Evolutionary conservation across 345 rosid species (phyloP), one percentile per base, ranked within the genome.

Genomic region (Eucalyptus marginata): DNA sequence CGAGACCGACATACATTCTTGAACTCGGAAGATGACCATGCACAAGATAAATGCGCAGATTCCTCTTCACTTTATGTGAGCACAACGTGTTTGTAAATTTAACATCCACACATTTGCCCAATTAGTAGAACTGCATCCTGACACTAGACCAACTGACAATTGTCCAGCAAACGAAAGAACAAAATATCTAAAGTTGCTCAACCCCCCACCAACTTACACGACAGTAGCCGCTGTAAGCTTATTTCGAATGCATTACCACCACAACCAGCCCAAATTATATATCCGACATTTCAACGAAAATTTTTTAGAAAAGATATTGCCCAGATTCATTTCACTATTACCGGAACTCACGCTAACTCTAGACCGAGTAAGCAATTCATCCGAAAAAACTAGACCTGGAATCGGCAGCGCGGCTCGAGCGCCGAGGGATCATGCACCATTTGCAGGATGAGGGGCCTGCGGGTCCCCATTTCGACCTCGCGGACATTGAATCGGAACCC

Each of bases 401-500:
- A 97, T 50, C 96, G 94, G 88, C 99, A 98, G 14, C 98, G 96
- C 31, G 98, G 99, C 49, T 97, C 99, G 27, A 93, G 93, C 13
- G 98, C 99, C 17, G 99, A 86, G 47, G 95, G 91, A 86, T 98
- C 99, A 49, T 97, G 99, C 68, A 98, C 96, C 99, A 98, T 98
- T 89, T 98, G 99, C 49, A 98, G 95, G 88, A 98, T 96, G 89
- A 98, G 94, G 5, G 99, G 99, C 4, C 99, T 92, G 29, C 99
- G 98, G 43, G 99, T 98, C 9, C 99, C 99, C 99, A 98, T 98
- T 90, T 98, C 99, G 20, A 98, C 99, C 86, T 98, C 99, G 12
- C 99, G 96, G 47, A 98, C 97, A 90, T 98, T 98, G 88, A 98
- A 98, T 29, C 99, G 97, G 86, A 98, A 98, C 13, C 99, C 99